Percentiles rank a stretch among this genome's conserved stretches.
Evolutionary conservation across 805 yeast species (phyloP).

Genomic region (Pichia ethanolica): DNA sequence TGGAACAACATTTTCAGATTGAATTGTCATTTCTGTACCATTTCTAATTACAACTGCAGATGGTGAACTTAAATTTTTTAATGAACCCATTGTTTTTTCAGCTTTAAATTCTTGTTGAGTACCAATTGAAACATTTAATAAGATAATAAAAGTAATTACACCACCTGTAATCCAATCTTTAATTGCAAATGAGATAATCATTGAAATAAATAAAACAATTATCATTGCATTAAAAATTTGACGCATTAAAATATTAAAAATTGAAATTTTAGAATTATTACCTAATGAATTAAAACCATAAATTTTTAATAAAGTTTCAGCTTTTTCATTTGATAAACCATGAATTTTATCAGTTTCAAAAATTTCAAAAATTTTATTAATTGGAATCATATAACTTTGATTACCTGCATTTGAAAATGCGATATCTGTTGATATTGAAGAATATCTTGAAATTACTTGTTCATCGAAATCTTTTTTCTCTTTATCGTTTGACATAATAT

Average conservation of each 20-base stretch:
- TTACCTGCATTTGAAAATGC: slow-evolving; percentile 8
- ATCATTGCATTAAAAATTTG: slow-evolving; percentile 77
- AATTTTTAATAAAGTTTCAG: slow-evolving; percentile 20
- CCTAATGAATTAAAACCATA: slow-evolving; percentile 60
- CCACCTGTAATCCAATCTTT: slow-evolving; percentile 80
- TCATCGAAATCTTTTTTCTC: slow-evolving; percentile 9
- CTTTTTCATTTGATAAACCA: slow-evolving; percentile 40
- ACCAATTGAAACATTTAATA: slow-evolving; percentile 59
- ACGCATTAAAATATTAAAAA: slow-evolving; percentile 48
- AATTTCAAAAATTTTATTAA: slow-evolving; percentile 13
- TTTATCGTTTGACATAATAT: slow-evolving; percentile 1
- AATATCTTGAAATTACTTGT: slow-evolving; percentile 6
- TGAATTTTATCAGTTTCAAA: slow-evolving; percentile 33
- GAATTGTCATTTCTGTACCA: slow-evolving; percentile 48
- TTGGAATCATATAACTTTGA: slow-evolving; percentile 18
- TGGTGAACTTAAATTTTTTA: slow-evolving; percentile 60
- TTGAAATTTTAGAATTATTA: slow-evolving; percentile 47
- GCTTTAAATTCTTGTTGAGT: slow-evolving; percentile 66
- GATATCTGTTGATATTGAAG: slow-evolving; percentile 1
- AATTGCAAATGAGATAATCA: slow-evolving; percentile 65
- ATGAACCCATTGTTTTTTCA: slow-evolving; percentile 72
- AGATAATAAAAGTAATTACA: slow-evolving; percentile 62
- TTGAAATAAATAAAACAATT: slow-evolving; percentile 58
- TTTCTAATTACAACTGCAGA: slow-evolving; percentile 60
- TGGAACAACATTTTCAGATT: slow-evolving; percentile 61